Base-by-base conservation (phyloP, 345 rosid species). In the Camelina laxa region DNA sequence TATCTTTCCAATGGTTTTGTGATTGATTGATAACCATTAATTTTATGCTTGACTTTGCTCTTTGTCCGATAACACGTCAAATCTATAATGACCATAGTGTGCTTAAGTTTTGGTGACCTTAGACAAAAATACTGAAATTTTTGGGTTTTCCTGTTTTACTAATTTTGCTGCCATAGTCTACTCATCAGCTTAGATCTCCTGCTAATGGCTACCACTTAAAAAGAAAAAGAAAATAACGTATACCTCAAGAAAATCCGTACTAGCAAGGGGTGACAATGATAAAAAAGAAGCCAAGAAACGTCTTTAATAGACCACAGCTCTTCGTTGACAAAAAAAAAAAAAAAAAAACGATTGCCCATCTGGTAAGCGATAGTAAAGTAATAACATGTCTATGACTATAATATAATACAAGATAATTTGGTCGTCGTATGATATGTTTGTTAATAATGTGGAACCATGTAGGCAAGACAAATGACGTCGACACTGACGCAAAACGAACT, bases 401-500 rank as follows among this genome's bases (percentile, higher is more conserved):
- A 27, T 15, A 60, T 33, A 38, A 39, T 38, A 41, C 14, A 51
- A 54, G 27, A 53, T 60, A 2, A 19, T 69, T 54, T 12, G 64
- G 3, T 69, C 15, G 24, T 69, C 15, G 44, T 15, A 69, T 69
- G 42, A 33, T 22, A 21, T 30, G 22, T 9, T 64, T 55, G 2
- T 59, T 36, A 59, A 47, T 27, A 45, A 17, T 69, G 1, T n/a
- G 5, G 27, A 50, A 44, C 75, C 7, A 60, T 51, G 73, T 41
- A 67, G 56, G 0, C 30, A 24, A 33, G 36, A 69, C 17, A 69
- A 75, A 53, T 69, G 67, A 76, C 72, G 67, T 70, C 59, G 8
- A 59, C 60, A 65, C 62, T 72, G 73, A 65, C 76, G 72, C 9
- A 57, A 70, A 70, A 62, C 47, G 59, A 58, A 58, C 67, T 6